Evolutionary conservation across 140 eudicot genomes (phyloP), one percentile per base, ranked within the genome.

Genomic region (Stevia rebaudiana): DNA sequence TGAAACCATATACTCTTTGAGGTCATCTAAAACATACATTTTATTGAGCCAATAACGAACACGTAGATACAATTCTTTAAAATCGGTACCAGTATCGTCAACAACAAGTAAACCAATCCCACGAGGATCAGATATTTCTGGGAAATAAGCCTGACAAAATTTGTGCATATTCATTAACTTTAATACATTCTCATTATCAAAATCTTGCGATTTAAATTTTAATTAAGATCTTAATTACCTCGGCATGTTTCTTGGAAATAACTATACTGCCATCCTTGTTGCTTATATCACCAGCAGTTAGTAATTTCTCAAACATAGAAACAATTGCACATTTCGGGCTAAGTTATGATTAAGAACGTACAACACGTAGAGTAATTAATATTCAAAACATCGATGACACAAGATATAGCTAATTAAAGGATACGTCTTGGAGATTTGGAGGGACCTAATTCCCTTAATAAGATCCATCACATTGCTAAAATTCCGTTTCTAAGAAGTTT

Each of bases 11-110:
- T 59, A 74, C 33, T 79, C 79, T 65, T 74, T 69, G 67, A 79
- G 75, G 51, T 81, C 88, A 46, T 79, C 87, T 8, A 85, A 63
- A 22, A 82, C 76, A 58, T 82, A 79, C 61, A 69, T 59, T 72
- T 66, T 60, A 57, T 65, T 68, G 43, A 51, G 67, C 80, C 80
- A 71, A 70, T 31, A 73, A n/a, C 80, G 73, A 69, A 62, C 67
- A 55, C 30, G 66, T 47, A 74, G 55, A 24, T 25, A 63, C 88
- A 79, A 80, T 21, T 71, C 72, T 33, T 52, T 63, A n/a, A n/a
- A n/a, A n/a, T n/a, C n/a, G 42, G 72, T 73, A 40, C 71, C 78
- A 0, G 68, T 65, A 53, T 82, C 82, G 33, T 67, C 75, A 21
- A 36, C 1, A 61, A 76, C 39, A 36, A 65, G 28, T 30, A 85